Evolutionary conservation across 805 yeast genomes (phyloP).

Genomic region (Starmerella bombicola): DNA sequence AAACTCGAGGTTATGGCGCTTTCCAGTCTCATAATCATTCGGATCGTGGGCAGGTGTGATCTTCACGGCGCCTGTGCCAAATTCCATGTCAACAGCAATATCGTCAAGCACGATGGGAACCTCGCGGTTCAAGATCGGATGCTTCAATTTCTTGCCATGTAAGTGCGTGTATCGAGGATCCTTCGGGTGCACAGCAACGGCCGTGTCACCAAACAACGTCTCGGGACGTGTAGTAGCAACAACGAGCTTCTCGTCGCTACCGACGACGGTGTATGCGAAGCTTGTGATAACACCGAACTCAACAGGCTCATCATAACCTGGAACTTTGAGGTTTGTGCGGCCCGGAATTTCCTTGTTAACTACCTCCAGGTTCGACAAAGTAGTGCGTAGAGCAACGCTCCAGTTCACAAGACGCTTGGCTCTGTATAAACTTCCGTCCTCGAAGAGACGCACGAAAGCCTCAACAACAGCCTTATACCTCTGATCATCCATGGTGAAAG

Average conservation of each 20-base stretch:
- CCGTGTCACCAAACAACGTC: conserved; percentile 96
- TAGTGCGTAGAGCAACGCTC: conserved; percentile 90
- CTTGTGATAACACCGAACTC: conserved; percentile 97
- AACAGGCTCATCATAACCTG: conserved; percentile 77
- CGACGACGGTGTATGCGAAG: conserved; percentile 80
- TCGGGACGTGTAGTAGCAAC: conserved; percentile 99
- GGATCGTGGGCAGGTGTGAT: conserved; percentile 98
- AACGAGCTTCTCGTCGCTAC: conserved; percentile 68
- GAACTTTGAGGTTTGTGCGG: conserved; percentile 67
- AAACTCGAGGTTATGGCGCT: conserved; percentile 78
- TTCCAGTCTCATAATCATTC: conserved; percentile 94
- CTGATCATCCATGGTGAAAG: conserved; percentile 76
- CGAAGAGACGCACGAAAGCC: conserved; percentile 82
- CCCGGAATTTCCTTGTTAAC: conserved; percentile 84
- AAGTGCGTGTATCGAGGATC: conserved; percentile 86
- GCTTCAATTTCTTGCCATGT: conserved; percentile 84
- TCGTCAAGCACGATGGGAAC: conserved; percentile 81
- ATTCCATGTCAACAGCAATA: conserved; percentile 97
- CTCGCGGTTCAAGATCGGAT: conserved; percentile 77
- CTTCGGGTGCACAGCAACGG: conserved; percentile 92
- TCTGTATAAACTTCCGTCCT: conserved; percentile 90
- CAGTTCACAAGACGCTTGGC: conserved; percentile 89
- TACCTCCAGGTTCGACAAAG: conserved; percentile 90
- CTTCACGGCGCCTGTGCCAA: conserved; percentile 99
- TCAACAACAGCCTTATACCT: conserved; percentile 72